Base-by-base conservation (phyloP, 768 basidiomycete species). In the Trametopsis cervina region DNA sequence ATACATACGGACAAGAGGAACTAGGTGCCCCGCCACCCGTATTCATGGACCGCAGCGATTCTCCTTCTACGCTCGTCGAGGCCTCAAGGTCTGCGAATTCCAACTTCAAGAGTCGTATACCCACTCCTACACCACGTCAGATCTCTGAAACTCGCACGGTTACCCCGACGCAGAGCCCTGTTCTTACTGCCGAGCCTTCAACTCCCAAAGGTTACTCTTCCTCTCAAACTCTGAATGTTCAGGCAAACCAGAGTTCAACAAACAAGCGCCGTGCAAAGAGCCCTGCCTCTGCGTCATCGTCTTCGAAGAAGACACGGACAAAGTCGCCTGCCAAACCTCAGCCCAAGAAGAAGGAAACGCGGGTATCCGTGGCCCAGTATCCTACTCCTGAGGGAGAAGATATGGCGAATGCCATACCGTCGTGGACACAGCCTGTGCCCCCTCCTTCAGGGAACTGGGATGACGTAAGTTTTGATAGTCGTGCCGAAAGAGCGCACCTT, bases 341-440 rank as follows among this genome's bases (percentile, higher is more conserved):
- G 1, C 67, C 9, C 55, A 65, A 66, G 17, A 69, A 68, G 40
- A 74, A 78, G 11, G 64, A 66, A 23, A 68, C 72, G 23, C 67
- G 84, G 55, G 37, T 40, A 52, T 85, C 81, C 41, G 65, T 86
- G n/a, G 84, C 83, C 37, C 65, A 75, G 40, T 89, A 89, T 65
- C 85, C 87, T 5, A 69, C 73, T 1, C 76, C 81, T 0, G 73
- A 69, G 21, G 77, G 70, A n/a, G 71, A 72, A 50, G 70, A 77
- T 41, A 68, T 83, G 66, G 74, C 75, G 43, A 71, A 90, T 62
- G 89, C 89, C 20, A 89, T 91, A 60, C 89, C 89, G 4, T 74
- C 77, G 2, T 88, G 85, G 88, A 88, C 85, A 15, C 82, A 89
- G 59, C 85, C 86, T 21, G 69, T 82, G 22, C 76, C 73, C 21